A percentile compares a stretch with the other conserved stretches of the same genome.
Conservation (phyloP, 2,329 filamentous ascomycete species). For the Eutypa lata region DNA sequence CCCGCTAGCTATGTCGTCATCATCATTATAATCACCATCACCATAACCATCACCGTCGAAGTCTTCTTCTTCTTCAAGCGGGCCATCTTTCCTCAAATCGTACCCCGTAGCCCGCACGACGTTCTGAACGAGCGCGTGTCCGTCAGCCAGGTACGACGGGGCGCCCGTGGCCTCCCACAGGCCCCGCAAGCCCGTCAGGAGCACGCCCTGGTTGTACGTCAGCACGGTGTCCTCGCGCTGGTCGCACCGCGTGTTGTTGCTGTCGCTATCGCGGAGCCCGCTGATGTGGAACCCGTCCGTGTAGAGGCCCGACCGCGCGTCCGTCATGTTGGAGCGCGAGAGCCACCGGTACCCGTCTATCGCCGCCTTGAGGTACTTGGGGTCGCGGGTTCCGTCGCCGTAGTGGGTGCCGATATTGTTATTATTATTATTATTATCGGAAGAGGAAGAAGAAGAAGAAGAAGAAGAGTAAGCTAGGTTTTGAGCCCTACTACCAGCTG, state of each 20-base stretch:
- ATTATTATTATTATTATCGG: no score
- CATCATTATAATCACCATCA: no score
- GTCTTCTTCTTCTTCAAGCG: conserved; percentile 32
- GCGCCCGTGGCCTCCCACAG: conserved; percentile 77
- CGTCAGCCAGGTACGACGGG: conserved; percentile 70
- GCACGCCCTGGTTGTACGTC: conserved; percentile 92
- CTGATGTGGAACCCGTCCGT: conserved; percentile 86
- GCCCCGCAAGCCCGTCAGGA: conserved; percentile 77
- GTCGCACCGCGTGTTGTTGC: conserved; percentile 72
- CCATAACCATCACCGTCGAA: no score
- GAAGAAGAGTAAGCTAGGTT: no score
- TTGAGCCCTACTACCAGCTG: no score
- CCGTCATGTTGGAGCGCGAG: conserved; percentile 74
- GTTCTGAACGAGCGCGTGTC: conserved; percentile 70
- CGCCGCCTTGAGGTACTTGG: conserved; percentile 68
- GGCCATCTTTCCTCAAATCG: conserved; percentile 42
- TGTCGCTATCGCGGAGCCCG: conserved; percentile 55
- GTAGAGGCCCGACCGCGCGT: conserved; percentile 69
- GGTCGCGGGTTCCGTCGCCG: conserved; percentile 49
- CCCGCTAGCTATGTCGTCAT: conserved; percentile 23
- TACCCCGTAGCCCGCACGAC: conserved; percentile 81
- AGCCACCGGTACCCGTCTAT: conserved; percentile 81
- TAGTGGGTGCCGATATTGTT: no score
- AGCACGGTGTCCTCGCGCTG: conserved; percentile 84
- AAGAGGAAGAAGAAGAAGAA: no score